Conservation (phyloP, 2,329 filamentous ascomycete genomes). For the Aspergillus tamarii region DNA sequence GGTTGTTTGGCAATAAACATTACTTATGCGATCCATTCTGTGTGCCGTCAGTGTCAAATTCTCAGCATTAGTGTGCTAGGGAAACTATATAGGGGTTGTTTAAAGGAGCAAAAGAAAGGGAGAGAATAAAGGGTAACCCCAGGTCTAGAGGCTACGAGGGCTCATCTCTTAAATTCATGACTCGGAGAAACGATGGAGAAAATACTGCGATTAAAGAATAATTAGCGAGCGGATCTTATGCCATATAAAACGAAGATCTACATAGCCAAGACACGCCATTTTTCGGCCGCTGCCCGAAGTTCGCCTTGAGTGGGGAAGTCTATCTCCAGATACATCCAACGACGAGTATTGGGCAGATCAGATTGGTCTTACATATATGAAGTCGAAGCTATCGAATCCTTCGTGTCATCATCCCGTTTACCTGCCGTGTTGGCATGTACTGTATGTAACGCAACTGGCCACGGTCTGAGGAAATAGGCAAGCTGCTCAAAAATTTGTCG, state of each 20-base stretch:
- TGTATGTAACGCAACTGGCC: background rate
- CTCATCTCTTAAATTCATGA: too few relatives aligned
- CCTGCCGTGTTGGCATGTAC: background rate
- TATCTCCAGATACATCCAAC: background rate
- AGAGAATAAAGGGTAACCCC: background rate
- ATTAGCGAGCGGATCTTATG: background rate
- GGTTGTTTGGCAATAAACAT: background rate
- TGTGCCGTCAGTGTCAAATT: background rate
- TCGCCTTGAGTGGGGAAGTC: background rate
- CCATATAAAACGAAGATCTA: background rate
- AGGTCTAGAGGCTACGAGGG: background rate
- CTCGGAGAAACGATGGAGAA: conserved; percentile 7
- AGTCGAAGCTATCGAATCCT: conserved; percentile 2
- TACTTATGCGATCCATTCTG: background rate
- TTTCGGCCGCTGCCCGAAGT: background rate
- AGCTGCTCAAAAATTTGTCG: background rate
- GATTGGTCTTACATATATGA: background rate
- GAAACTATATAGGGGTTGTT: background rate
- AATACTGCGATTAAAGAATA: background rate
- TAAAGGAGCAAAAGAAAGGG: background rate
- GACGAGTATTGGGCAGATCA: background rate
- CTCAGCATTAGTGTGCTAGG: background rate
- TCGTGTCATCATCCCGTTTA: background rate
- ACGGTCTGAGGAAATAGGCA: background rate
- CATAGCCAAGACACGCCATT: background rate